Evolutionary conservation across 345 rosid genomes (phyloP), one percentile per base, ranked within the genome.

Genomic region (Brassica nigra): DNA sequence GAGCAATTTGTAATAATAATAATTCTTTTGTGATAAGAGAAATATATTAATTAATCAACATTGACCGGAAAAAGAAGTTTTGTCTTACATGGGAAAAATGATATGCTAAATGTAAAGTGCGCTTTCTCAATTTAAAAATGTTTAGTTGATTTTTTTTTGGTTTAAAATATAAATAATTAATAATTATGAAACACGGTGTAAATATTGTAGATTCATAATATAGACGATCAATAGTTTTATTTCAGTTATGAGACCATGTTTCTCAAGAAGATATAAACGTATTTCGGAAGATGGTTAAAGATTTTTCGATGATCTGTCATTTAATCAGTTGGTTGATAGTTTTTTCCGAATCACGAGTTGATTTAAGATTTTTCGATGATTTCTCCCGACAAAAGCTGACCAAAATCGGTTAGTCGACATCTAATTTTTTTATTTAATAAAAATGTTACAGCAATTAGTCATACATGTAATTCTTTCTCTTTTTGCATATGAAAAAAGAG

Each of bases 331-430:
- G 62, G 49, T 12, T 18, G 15, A 42, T 28, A 12, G 33, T 8
- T 34, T 58, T 27, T 57, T 8, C 12, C 20, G 52, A 59, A 33
- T 39, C 70, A 44, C 63, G 61, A 39, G 47, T 76, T 59, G 62
- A 33, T 16, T 68, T 8, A 58, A 15, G 23, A 18, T 14, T 75
- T 18, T 30, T 49, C 30, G 20, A 70, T 62, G 57, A 64, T 28
- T 49, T 65, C 66, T 70, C 65, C 31, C 23, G 69, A 70, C 63
- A 62, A 49, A 77, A 70, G 27, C 66, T 71, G 71, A 71, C 76
- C 59, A 78, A 33, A 63, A 31, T 34, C 47, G 70, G 76, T 70
- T 78, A 58, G 71, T 77, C 42, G 63, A 62, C 52, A 44, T 70
- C 29, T n/a, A 10, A 3, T 23, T 66, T 58, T 23, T 58, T 31